Evolutionary conservation across 345 rosid species (phyloP).

Genomic region (Noccaea bulbosa): DNA sequence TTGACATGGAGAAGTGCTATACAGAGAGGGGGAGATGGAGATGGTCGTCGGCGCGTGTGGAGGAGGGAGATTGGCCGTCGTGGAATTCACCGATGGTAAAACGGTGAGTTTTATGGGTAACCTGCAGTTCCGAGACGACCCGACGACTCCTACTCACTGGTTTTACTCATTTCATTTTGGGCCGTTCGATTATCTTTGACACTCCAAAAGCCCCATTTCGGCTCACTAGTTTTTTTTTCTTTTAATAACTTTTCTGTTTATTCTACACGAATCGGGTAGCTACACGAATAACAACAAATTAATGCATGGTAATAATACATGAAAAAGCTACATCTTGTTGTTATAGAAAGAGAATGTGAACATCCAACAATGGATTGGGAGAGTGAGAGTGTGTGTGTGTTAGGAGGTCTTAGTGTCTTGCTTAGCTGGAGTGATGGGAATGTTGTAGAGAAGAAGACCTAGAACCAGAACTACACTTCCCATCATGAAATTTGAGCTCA

Average conservation of each 20-base stretch:
- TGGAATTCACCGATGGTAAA: conserved; percentile 27
- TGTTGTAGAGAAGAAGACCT: conserved; percentile 75
- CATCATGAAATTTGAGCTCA: conserved; percentile 67
- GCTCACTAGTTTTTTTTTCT: not conserved
- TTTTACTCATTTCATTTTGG: not conserved
- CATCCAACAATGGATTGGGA: not conserved
- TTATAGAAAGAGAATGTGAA: not conserved
- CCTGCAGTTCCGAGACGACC: conserved; percentile 18
- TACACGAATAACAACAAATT: no score
- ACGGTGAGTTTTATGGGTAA: conserved; percentile 18
- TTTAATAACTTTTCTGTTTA: no score
- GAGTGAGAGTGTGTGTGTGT: not conserved
- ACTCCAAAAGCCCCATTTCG: not conserved
- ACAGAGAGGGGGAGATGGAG: conserved; percentile 24
- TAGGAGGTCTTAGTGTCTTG: conserved; percentile 43
- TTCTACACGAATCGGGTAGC: no score
- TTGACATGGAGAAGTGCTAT: conserved; percentile 25
- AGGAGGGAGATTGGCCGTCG: conserved; percentile 29
- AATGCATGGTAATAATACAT: no score
- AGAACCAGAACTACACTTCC: conserved; percentile 59
- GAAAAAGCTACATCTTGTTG: no score
- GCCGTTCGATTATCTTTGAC: not conserved
- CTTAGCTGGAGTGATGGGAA: conserved; percentile 42
- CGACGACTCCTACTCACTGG: conserved; percentile 29
- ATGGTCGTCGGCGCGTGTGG: conserved; percentile 32